A percentile compares a stretch with the other conserved stretches of the same genome.
Evolutionary conservation across 1,284 basidiomycete species (phyloP).

Genomic region (Ceratobasidium theobromae): DNA sequence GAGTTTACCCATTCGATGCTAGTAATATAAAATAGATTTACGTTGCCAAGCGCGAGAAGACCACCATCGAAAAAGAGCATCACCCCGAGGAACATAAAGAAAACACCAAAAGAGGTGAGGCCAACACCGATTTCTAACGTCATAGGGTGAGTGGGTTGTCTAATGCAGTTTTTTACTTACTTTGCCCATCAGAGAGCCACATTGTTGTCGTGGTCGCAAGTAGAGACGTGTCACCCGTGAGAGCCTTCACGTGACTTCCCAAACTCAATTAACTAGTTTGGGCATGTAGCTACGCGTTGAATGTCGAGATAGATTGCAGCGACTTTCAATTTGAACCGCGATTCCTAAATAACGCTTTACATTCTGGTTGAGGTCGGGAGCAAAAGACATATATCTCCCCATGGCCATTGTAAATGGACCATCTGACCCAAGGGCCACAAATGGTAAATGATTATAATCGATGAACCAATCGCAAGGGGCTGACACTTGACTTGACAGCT

Average conservation of each 20-base stretch:
- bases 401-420: too few species aligned
- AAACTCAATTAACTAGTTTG: too few species aligned
- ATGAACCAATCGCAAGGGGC: too few species aligned
- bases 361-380: too few species aligned
- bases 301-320: too few species aligned
- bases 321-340: too few species aligned
- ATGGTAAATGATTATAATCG: too few species aligned
- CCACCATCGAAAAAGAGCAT: constrained; percentile 97
- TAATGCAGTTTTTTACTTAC: constrained; percentile 86
- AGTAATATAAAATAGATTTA: constrained; percentile 46
- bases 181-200: constrained; percentile 39
- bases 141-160: constrained; percentile 95
- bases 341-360: too few species aligned
- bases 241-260: not conserved
- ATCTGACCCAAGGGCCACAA: too few species aligned
- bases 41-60: constrained; percentile 95
- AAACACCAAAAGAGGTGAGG: constrained; percentile 92
- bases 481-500: too few species aligned
- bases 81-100: constrained; percentile 96
- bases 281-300: too few species aligned
- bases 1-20: not conserved
- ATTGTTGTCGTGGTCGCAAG: constrained; percentile 32
- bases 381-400: too few species aligned
- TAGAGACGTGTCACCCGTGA: constrained; percentile 28
- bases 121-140: constrained; percentile 97